Percentiles rank a stretch among this genome's conserved stretches.
These are phyloP conservation scores for Flaveria bidentis DNA, from an alignment of 129 eudicot species.

Conservation along the genomic window DNA sequence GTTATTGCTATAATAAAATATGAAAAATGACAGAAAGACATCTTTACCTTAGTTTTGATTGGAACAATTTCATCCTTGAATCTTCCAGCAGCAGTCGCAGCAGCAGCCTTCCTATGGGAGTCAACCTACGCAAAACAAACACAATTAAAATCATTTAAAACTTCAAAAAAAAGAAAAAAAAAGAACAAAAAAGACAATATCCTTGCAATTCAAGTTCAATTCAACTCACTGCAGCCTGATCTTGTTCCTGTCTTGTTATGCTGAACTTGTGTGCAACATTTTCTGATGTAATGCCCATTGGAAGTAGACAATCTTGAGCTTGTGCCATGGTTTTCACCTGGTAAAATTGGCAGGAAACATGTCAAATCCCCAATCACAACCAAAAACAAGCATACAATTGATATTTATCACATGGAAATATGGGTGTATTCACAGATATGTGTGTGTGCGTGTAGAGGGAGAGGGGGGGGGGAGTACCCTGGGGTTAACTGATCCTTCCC, in stretches of 20 bases:
- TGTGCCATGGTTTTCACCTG: slow-evolving; percentile 79
- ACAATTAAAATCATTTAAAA: slow-evolving; percentile 5
- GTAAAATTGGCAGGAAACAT: slow-evolving; percentile 16
- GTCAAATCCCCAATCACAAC: not conserved
- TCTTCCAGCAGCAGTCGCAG: slow-evolving; percentile 92
- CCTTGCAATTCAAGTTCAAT: not conserved
- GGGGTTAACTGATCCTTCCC: slow-evolving; percentile 95
- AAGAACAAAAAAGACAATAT: not conserved
- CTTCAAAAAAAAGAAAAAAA: not conserved
- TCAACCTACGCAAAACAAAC: slow-evolving; percentile 55
- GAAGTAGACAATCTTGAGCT: slow-evolving; percentile 97
- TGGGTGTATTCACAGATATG: not conserved
- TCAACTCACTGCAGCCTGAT: slow-evolving; percentile 93
- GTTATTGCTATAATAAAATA: not conserved
- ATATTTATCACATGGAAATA: not conserved
- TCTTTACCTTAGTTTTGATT: slow-evolving; percentile 72
- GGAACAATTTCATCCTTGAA: slow-evolving; percentile 92
- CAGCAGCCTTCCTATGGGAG: slow-evolving; percentile 95
- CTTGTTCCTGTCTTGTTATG: slow-evolving; percentile 90
- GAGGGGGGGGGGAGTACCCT: slow-evolving; percentile 42
- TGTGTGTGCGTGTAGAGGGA: not conserved
- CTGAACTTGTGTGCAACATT: slow-evolving; percentile 87
- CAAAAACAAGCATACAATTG: not conserved
- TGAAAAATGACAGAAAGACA: not conserved
- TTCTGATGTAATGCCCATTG: slow-evolving; percentile 98